Evolutionary conservation across 2,329 filamentous ascomycete species (phyloP).

Genomic region (Claviceps lovelessii): DNA sequence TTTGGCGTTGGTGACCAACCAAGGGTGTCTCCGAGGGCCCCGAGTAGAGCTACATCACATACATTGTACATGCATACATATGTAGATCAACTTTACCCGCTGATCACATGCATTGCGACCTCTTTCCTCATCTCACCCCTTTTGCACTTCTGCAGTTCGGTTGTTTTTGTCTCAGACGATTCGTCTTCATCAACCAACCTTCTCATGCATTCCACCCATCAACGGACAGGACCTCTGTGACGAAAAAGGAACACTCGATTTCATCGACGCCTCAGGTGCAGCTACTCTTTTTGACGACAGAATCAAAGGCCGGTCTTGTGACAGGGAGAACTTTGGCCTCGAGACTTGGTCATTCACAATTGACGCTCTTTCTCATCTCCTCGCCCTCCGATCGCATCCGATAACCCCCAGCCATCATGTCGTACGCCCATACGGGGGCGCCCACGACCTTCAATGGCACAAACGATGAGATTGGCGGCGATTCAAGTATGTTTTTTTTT

Average conservation of each 20-base stretch:
- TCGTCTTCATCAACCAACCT: neutral
- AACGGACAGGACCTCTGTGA: neutral
- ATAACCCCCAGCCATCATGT: conserved; percentile 26
- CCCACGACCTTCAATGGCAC: conserved; percentile 51
- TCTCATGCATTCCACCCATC: neutral
- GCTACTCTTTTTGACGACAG: neutral
- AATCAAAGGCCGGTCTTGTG: neutral
- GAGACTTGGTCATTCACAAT: neutral
- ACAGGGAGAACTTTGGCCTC: neutral
- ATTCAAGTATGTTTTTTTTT: conserved; percentile 50
- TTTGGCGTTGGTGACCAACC: neutral
- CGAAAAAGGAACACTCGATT: neutral
- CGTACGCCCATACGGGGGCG: conserved; percentile 44
- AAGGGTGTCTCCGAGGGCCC: neutral
- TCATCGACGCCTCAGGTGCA: neutral
- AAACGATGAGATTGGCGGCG: conserved; percentile 51
- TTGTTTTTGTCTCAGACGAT: neutral
- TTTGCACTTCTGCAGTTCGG: neutral
- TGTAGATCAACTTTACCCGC: neutral
- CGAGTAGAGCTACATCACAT: neutral
- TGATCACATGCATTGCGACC: neutral
- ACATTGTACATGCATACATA: neutral
- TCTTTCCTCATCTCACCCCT: neutral
- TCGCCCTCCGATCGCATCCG: neutral
- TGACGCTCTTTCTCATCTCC: no score